Base-by-base conservation (phyloP, 75 land plant species). In the Gnetum montanum region DNA sequence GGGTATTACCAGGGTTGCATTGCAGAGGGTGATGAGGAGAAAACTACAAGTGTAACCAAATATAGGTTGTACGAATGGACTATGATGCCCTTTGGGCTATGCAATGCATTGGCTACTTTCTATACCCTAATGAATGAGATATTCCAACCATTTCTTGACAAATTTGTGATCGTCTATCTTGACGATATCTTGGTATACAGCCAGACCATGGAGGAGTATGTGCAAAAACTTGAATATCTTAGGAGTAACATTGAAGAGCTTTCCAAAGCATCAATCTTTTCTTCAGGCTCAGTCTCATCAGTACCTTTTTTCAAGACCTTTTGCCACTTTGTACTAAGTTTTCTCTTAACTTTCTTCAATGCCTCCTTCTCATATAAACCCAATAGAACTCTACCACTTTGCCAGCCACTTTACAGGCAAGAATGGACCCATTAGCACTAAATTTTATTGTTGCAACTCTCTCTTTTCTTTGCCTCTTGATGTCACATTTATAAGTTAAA, bases 401-500 rank as follows among this genome's bases (percentile, higher is more conserved):
- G 23, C 99, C 99, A 11, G 97, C 97, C 19, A 63, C 78, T 65
- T 95, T 97, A 50, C 89, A 86, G 25, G 83, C 97, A 41, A 95
- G 66, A 45, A 90, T 65, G 58, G 72, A 68, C 24, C 99, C 99
- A 38, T 56, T 60, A 40, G 60, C 69, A 59, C 81, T 86, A 47
- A 95, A 95, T 60, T 83, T 75, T 40, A 91, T 54, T 28, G 83
- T 82, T 23, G 70, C 81, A 26, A 90, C 97, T 49, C 99, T 76
- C 61, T 86, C 84, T 46, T 73, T 78, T 63, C 69, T 79, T 61
- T 90, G 85, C 34, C 97, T 63, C 54, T 78, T 81, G 40, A 95
- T 78, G 34, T 80, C 96, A 50, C 99, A 97, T 46, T 72, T 54
- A 43, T 51, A 69, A 69, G 66, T 72, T 43, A 95, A 57, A 24